Base-by-base conservation (phyloP, 306 rosid genomes). In the Dryas alaskensis region DNA sequence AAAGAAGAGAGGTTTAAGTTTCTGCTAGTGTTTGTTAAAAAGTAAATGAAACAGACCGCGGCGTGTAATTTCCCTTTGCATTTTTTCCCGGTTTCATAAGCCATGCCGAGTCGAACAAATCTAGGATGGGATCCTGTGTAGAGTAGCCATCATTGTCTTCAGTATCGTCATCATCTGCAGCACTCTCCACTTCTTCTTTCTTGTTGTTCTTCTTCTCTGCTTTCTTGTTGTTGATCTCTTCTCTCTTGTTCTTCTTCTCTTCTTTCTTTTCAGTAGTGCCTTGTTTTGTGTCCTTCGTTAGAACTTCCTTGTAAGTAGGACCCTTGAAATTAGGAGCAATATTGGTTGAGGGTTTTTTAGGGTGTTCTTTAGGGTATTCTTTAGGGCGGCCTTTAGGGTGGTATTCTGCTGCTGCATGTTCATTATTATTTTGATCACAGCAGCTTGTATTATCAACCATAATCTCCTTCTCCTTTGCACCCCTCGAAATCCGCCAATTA, bases 41-140 rank as follows among this genome's bases (percentile, higher is more conserved):
- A 19, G 44, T 46, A 8, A 72, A 72, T 6, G 76, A 72, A 31
- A 58, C 27, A 4, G 76, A 72, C 10, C 76, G 55, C 4, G 67
- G 47, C 4, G 66, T 1, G n/a, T 40, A 16, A 16, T 71, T 72
- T 27, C 16, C 9, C 3, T 27, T 51, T 5, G 7, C 39, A 25
- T 13, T 46, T 58, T 3, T 65, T 16, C 10, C 10, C 10, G 78
- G 69, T 6, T 74, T 84, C 96, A 63, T 85, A 27, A 82, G 85
- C 95, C 96, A 88, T 44, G 86, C 85, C 3, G 85, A 77, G 66
- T 92, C 98, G 1, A 92, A 90, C 89, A 92, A 73, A 13, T 81
- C 79, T 13, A 87, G n/a, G 62, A 92, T 31, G 37, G 37, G 69
- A 46, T 89, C 92, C 55, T 80, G 80, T 16, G 63, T 53, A 50